Evolutionary conservation across 1,284 basidiomycete genomes (phyloP).

Genomic region (Cutaneotrichosporon mucoides): DNA sequence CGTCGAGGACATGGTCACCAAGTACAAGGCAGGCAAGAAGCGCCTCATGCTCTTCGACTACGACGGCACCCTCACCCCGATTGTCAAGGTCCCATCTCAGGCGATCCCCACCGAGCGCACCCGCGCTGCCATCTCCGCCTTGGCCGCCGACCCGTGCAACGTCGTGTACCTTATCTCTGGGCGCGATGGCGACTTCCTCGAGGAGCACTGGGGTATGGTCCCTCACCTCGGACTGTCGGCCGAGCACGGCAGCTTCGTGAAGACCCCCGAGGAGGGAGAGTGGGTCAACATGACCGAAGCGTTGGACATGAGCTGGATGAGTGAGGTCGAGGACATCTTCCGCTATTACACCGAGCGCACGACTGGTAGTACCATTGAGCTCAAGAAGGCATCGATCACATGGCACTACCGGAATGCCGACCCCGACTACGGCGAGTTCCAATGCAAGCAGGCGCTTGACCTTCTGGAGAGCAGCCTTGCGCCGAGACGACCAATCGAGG

Average conservation of each 20-base stretch:
- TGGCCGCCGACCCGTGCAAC: slow-evolving; percentile 78
- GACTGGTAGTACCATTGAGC: slow-evolving; percentile 90
- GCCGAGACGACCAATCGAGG: slow-evolving; percentile 85
- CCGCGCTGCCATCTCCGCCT: slow-evolving; percentile 66
- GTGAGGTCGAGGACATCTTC: slow-evolving; percentile 87
- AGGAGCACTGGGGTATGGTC: slow-evolving; percentile 85
- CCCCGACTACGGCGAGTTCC: slow-evolving; percentile 93
- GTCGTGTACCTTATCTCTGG: slow-evolving; percentile 96
- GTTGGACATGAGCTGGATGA: slow-evolving; percentile 98
- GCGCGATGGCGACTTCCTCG: slow-evolving; percentile 87
- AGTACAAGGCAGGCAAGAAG: slow-evolving; percentile 71
- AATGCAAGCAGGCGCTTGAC: slow-evolving; percentile 94
- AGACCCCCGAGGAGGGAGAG: slow-evolving; percentile 60
- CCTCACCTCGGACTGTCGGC: slow-evolving; percentile 82
- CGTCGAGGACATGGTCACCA: slow-evolving; percentile 58
- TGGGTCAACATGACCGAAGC: slow-evolving; percentile 88
- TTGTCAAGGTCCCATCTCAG: slow-evolving; percentile 88
- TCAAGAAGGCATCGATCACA: slow-evolving; percentile 94
- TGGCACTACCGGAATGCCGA: slow-evolving; percentile 96
- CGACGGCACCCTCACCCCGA: slow-evolving; percentile 94
- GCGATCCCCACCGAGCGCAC: slow-evolving; percentile 77
- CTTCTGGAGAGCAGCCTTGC: slow-evolving; percentile 87
- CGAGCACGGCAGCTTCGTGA: slow-evolving; percentile 92
- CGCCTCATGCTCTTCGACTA: slow-evolving; percentile 94
- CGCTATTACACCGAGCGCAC: slow-evolving; percentile 95